Evolutionary conservation across 441 rosid genomes (phyloP).

Genomic region (Manihot esculenta): DNA sequence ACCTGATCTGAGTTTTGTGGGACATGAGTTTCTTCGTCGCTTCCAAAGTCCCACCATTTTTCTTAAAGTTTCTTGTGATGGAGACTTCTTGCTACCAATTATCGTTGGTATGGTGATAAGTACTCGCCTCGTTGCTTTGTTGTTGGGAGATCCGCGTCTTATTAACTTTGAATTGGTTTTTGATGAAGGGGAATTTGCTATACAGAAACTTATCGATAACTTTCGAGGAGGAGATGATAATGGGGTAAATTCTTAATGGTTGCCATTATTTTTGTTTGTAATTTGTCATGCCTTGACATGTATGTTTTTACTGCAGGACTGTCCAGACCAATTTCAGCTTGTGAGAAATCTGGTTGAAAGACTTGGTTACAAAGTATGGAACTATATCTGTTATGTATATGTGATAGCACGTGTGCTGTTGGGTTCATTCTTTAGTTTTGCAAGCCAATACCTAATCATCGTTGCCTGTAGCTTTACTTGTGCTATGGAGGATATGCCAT

Average conservation of each 20-base stretch:
- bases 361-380: slow-evolving; percentile 67
- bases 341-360: slow-evolving; percentile 54
- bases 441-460: background rate
- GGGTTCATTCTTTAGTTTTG: background rate
- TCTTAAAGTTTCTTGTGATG: slow-evolving; percentile 83
- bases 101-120: slow-evolving; percentile 51
- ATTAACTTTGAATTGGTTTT: slow-evolving; percentile 18
- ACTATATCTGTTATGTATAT: slow-evolving; percentile 15
- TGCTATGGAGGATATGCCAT: no score
- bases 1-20: slow-evolving; percentile 42
- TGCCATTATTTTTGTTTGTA: slow-evolving; percentile 4
- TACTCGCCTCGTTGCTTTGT: background rate
- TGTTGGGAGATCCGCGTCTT: background rate
- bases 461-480: background rate
- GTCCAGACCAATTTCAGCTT: slow-evolving; percentile 74
- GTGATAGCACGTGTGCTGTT: background rate
- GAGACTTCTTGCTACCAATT: slow-evolving; percentile 76
- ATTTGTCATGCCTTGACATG: slow-evolving; percentile 10
- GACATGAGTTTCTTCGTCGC: slow-evolving; percentile 55
- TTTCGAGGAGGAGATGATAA: slow-evolving; percentile 33
- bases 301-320: slow-evolving; percentile 42
- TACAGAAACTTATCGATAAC: slow-evolving; percentile 58
- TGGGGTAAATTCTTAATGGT: slow-evolving; percentile 40
- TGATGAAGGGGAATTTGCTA: slow-evolving; percentile 65
- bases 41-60: slow-evolving; percentile 83